phyloP scores from a whole-genome alignment of 1,284 basidiomycete species.

The Boletus sp. region DNA sequence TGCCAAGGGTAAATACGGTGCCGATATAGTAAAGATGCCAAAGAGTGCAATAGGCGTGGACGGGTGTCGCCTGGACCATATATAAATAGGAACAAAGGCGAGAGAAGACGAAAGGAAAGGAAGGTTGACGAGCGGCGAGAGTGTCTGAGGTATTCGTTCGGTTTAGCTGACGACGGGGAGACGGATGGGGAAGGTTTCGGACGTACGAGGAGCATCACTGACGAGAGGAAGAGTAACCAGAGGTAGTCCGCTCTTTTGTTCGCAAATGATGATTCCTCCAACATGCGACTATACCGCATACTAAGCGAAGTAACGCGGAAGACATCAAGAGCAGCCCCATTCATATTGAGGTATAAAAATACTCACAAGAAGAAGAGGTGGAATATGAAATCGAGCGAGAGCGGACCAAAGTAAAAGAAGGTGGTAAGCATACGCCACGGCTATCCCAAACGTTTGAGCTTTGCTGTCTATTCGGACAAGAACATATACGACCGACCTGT shows the following conservation, averaged over 20 bases:
- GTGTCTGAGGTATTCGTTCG: conserved; percentile 50
- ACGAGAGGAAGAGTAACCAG: conserved; percentile 85
- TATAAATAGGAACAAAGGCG: conserved; percentile 93
- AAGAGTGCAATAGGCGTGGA: conserved; percentile 95
- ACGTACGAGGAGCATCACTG: conserved; percentile 80
- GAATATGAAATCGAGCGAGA: conserved; percentile 95
- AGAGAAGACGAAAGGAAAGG: conserved; percentile 89
- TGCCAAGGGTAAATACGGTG: conserved; percentile 92
- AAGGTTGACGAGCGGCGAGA: conserved; percentile 87
- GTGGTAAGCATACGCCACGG: conserved; percentile 89
- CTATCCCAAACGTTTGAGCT: conserved; percentile 45
- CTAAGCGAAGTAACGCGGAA: conserved; percentile 43
- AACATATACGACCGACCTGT: conserved; percentile 56
- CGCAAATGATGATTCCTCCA: conserved; percentile 95
- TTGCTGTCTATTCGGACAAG: not conserved
- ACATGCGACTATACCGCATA: conserved; percentile 95
- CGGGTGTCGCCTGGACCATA: conserved; percentile 95
- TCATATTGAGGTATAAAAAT: not conserved
- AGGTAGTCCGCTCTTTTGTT: conserved; percentile 92
- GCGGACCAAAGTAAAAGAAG: conserved; percentile 95
- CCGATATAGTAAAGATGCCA: conserved; percentile 92
- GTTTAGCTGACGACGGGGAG: not conserved
- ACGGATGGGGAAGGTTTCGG: not conserved
- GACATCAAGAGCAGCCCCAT: not conserved
- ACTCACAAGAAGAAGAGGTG: conserved; percentile 98